Conservation (phyloP, 225 moss, liverwort and hornwort species). For the Polytrichum commune region DNA sequence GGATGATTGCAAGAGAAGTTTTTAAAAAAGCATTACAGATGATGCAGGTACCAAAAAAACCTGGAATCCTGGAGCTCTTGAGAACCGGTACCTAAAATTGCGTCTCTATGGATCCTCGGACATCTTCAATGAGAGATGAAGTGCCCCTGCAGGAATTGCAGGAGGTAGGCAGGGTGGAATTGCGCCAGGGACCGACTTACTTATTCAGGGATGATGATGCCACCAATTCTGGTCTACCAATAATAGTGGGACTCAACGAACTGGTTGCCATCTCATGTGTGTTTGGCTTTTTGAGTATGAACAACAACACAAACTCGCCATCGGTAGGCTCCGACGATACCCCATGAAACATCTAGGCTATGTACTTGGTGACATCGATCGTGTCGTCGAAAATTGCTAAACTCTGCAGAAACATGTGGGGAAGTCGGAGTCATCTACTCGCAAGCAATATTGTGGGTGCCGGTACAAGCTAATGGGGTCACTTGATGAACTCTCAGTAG, state of each 20-base stretch:
- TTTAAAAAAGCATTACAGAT: no score
- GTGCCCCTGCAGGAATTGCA: not conserved
- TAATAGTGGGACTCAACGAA: not conserved
- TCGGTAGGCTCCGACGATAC: not conserved
- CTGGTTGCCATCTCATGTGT: not conserved
- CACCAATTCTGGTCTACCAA: slow-evolving; percentile 5
- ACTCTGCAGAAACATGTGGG: slow-evolving; percentile 8
- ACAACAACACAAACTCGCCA: not conserved
- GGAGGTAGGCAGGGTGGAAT: not conserved
- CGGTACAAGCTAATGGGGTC: not conserved
- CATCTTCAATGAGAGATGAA: slow-evolving; percentile 2
- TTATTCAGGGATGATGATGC: not conserved
- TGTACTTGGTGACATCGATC: not conserved
- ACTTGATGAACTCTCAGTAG: not conserved
- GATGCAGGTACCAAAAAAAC: not conserved
- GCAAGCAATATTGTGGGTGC: not conserved
- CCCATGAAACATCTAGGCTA: not conserved
- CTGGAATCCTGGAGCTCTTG: not conserved
- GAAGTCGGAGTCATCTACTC: slow-evolving; percentile 1
- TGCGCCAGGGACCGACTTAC: not conserved
- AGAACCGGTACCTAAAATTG: not conserved
- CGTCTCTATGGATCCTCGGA: slow-evolving; percentile 2
- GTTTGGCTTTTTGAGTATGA: not conserved
- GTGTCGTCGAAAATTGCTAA: not conserved
- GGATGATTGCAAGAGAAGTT: no score